These are phyloP conservation scores for Fraxinus velutina DNA, from an alignment of 305 asterid species.

Conservation along the genomic window DNA sequence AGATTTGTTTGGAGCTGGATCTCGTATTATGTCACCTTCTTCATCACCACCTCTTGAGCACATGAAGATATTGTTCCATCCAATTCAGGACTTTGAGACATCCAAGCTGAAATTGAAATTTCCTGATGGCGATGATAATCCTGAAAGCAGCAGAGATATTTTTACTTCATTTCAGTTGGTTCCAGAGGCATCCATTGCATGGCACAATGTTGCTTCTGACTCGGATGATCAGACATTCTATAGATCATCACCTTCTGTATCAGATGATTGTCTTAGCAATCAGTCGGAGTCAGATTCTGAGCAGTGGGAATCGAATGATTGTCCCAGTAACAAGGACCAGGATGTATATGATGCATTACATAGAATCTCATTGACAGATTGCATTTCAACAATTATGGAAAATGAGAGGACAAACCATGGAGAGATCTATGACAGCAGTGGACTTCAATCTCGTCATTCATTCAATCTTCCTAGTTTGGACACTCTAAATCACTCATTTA, in stretches of 20 bases:
- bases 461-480: slow-evolving; percentile 63
- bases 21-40: slow-evolving; percentile 62
- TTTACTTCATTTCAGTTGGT: slow-evolving; percentile 94
- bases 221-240: slow-evolving; percentile 84
- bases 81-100: slow-evolving; percentile 56
- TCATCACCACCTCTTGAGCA: slow-evolving; percentile 88
- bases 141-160: slow-evolving; percentile 43
- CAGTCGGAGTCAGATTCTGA: slow-evolving; percentile 73
- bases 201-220: slow-evolving; percentile 54
- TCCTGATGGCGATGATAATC: slow-evolving; percentile 49
- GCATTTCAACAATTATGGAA: slow-evolving; percentile 44
- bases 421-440: slow-evolving; percentile 27
- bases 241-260: slow-evolving; percentile 69
- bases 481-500: slow-evolving; percentile 38
- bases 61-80: slow-evolving; percentile 89
- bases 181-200: slow-evolving; percentile 57
- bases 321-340: slow-evolving; percentile 61
- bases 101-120: slow-evolving; percentile 74
- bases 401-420: slow-evolving; percentile 37
- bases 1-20: slow-evolving; percentile 41
- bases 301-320: slow-evolving; percentile 75
- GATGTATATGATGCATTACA: slow-evolving; percentile 64
- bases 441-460: slow-evolving; percentile 37
- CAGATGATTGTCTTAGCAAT: slow-evolving; percentile 66
- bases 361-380: slow-evolving; percentile 58